Base-by-base conservation (phyloP, 306 rosid genomes). In the Glycine latifolia region DNA sequence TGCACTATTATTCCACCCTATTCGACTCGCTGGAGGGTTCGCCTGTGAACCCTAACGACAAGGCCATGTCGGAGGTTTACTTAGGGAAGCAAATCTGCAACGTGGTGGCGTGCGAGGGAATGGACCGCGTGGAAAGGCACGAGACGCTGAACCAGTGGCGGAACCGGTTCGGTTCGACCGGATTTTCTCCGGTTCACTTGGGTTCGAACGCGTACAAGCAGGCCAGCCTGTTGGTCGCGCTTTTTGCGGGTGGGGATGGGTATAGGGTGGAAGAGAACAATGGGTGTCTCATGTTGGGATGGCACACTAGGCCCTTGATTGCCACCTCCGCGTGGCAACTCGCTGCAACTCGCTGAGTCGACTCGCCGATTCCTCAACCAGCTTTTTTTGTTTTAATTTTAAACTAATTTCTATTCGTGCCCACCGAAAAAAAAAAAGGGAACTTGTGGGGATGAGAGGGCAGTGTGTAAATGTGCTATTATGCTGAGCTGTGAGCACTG, bases 191-290 rank as follows among this genome's bases (percentile, higher is more conserved):
- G 77, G 96, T 87, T 53, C 93, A 89, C 15, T 86, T 95, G 15
- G 98, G 98, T 2, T 95, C 98, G 0, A 95, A 95, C 81, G 99
- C 99, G 12, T 95, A 88, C 41, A 95, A 92, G 81, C 99, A 95
- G 71, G 99, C 99, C 1, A 93, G 99, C n/a, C 89, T 87, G 97
- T 83, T 95, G 48, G 35, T 95, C 54, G 94, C 91, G 1, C 77
- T 88, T 3, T 91, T 84, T 15, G 97, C 92, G 2, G 92, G 94
- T 44, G 97, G 99, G 2, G 97, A 93, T 67, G 99, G 99, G 7
- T 95, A 95, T 12, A 83, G 87, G 7, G 98, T 95, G 59, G 98
- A 95, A 46, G 99, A 95, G 80, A 93, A 89, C 53, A 67, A 79
- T 14, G 99, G 99, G 1, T 93, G 89, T 48, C 77, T 93, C 41